Conservation (phyloP, 2,329 filamentous ascomycete genomes). For the Sporothrix luriei region DNA sequence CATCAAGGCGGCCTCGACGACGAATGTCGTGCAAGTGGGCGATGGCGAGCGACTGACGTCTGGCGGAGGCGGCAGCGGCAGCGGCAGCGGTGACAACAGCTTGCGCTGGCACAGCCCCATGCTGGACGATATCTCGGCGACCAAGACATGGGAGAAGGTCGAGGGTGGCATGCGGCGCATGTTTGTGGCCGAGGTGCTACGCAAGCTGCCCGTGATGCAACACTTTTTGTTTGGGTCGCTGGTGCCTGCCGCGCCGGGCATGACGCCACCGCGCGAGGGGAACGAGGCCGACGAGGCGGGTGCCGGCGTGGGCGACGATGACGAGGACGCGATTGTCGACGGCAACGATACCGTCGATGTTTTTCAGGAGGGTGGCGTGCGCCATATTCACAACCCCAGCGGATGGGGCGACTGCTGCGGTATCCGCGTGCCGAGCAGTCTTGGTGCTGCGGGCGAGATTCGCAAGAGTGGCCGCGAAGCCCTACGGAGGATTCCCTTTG, state of each 20-base stretch:
- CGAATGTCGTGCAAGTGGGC: not conserved
- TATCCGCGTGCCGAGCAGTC: conserved; percentile 92
- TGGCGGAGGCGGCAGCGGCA: not conserved
- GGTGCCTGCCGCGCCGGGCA: conserved; percentile 76
- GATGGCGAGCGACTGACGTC: not conserved
- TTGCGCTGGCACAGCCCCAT: conserved; percentile 96
- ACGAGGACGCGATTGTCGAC: conserved; percentile 51
- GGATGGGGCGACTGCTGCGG: conserved; percentile 97
- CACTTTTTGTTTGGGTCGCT: conserved; percentile 93
- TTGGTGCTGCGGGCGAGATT: conserved; percentile 87
- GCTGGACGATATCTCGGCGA: conserved; percentile 94
- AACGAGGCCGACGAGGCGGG: conserved; percentile 40
- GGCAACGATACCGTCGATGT: conserved; percentile 62
- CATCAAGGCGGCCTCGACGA: conserved; percentile 62
- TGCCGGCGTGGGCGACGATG: conserved; percentile 56
- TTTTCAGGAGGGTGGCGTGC: conserved; percentile 64
- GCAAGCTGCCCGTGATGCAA: conserved; percentile 96
- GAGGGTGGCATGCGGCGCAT: conserved; percentile 95
- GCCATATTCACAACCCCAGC: conserved; percentile 69
- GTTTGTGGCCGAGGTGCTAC: conserved; percentile 90
- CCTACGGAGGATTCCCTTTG: conserved; percentile 78
- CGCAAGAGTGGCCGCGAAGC: conserved; percentile 68
- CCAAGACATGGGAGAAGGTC: conserved; percentile 88
- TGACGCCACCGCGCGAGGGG: conserved; percentile 63
- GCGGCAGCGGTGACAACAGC: conserved; percentile 71